phyloP scores from a whole-genome alignment of 352 stramenopile genomes.

The Halophytophthora polymorphica region DNA sequence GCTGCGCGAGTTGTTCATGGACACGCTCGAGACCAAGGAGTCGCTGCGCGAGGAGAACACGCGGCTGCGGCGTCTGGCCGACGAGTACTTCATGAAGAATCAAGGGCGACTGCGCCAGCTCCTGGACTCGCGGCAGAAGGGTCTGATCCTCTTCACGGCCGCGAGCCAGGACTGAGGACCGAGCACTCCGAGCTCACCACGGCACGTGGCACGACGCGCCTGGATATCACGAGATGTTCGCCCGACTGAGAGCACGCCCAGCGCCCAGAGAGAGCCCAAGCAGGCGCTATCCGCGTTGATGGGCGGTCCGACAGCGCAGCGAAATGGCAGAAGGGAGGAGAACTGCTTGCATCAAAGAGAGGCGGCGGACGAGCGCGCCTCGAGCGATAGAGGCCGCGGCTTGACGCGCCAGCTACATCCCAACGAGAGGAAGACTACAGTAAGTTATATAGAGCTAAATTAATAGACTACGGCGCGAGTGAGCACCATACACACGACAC shows the following conservation, averaged over 20 bases:
- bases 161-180: conserved; percentile 22
- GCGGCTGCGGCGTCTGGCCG: conserved; percentile 53
- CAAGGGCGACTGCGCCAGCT: conserved; percentile 56
- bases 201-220: conserved; percentile 6
- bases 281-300: too few species aligned
- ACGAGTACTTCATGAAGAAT: conserved; percentile 83
- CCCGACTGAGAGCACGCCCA: too few species aligned
- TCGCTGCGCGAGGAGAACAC: conserved; percentile 59
- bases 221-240: conserved; percentile 10
- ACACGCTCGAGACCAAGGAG: conserved; percentile 49
- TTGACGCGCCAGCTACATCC: conserved; percentile 12
- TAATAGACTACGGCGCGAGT: conserved; percentile 14
- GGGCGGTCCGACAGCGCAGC: too few species aligned
- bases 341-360: too few species aligned
- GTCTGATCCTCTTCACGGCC: conserved; percentile 28
- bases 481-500: conserved; percentile 10
- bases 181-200: conserved; percentile 14
- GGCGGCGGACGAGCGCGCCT: background rate
- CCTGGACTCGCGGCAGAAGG: conserved; percentile 57
- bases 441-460: conserved; percentile 21
- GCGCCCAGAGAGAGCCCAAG: too few species aligned
- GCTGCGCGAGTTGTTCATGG: conserved; percentile 38
- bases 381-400: conserved; percentile 20
- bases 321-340: too few species aligned
- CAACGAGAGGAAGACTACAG: conserved; percentile 8